phyloP scores from a whole-genome alignment of 1,284 basidiomycete genomes.

The Ceratobasidium sp. region DNA sequence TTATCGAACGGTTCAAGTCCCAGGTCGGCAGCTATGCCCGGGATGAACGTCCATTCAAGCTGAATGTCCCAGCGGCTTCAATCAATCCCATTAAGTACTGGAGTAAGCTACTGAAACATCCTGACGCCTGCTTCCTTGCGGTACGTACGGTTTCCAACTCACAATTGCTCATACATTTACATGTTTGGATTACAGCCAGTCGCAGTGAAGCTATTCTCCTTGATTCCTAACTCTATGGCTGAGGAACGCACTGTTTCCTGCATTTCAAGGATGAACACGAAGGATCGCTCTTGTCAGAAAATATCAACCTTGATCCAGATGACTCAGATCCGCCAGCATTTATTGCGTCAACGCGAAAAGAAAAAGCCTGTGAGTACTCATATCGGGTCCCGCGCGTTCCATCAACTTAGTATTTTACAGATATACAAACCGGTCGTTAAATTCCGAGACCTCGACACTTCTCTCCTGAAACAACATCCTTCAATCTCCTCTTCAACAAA shows the following conservation, averaged over 20 bases:
- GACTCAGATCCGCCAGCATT: constrained; percentile 48
- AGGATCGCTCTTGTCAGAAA: constrained; percentile 52
- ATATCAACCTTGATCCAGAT: constrained; percentile 54
- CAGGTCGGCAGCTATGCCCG: constrained; percentile 38
- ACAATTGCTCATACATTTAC: no score
- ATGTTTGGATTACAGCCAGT: constrained; percentile 50
- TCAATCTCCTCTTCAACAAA: neutral
- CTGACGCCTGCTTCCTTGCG: constrained; percentile 13
- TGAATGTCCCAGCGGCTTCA: neutral
- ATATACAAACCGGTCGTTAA: constrained; percentile 2
- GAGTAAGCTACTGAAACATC: neutral
- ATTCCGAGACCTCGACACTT: neutral
- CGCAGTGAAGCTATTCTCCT: constrained; percentile 56
- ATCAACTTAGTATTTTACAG: neutral
- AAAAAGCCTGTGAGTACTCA: constrained; percentile 1
- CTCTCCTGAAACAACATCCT: neutral
- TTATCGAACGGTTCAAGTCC: constrained; percentile 28
- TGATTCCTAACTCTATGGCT: constrained; percentile 60
- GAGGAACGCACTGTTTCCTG: constrained; percentile 60
- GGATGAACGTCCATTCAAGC: constrained; percentile 17
- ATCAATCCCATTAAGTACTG: constrained; percentile 3
- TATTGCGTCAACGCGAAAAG: neutral
- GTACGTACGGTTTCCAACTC: constrained; percentile 1
- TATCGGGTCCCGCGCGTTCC: neutral
- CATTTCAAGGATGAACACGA: constrained; percentile 58